These are phyloP conservation scores for Lepiota subincarnata DNA, from an alignment of 768 basidiomycete species.

Conservation along the genomic window DNA sequence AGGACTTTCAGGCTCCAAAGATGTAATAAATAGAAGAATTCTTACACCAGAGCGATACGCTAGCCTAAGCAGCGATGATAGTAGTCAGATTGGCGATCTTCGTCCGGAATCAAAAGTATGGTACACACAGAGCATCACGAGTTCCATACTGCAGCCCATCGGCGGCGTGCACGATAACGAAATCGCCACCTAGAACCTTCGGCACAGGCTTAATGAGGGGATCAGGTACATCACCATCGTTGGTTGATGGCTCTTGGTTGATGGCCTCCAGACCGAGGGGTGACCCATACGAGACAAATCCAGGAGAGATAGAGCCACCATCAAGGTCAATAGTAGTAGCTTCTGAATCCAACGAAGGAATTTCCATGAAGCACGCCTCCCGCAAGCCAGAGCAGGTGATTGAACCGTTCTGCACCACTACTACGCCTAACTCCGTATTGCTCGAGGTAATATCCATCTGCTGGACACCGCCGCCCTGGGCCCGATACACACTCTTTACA, in stretches of 20 bases:
- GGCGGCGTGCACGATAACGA: constrained; percentile 54
- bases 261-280: constrained; percentile 72
- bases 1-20: neutral
- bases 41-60: constrained; percentile 67
- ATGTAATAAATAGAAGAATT: neutral
- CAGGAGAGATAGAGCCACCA: constrained; percentile 65
- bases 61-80: constrained; percentile 34
- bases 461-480: constrained; percentile 25
- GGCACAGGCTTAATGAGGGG: constrained; percentile 46
- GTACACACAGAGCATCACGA: constrained; percentile 64
- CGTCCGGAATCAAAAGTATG: neutral
- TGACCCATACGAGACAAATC: constrained; percentile 68
- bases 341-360: constrained; percentile 14
- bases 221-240: constrained; percentile 61
- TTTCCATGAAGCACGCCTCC: constrained; percentile 19
- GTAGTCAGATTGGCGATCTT: neutral
- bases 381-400: constrained; percentile 45
- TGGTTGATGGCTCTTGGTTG: constrained; percentile 59
- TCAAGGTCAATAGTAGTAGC: constrained; percentile 54
- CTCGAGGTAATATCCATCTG: constrained; percentile 22
- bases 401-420: constrained; percentile 42
- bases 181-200: constrained; percentile 46
- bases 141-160: constrained; percentile 73
- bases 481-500: constrained; percentile 45
- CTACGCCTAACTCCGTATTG: constrained; percentile 24